Conservation (phyloP, 768 basidiomycete species). For the Suillus subluteus region DNA sequence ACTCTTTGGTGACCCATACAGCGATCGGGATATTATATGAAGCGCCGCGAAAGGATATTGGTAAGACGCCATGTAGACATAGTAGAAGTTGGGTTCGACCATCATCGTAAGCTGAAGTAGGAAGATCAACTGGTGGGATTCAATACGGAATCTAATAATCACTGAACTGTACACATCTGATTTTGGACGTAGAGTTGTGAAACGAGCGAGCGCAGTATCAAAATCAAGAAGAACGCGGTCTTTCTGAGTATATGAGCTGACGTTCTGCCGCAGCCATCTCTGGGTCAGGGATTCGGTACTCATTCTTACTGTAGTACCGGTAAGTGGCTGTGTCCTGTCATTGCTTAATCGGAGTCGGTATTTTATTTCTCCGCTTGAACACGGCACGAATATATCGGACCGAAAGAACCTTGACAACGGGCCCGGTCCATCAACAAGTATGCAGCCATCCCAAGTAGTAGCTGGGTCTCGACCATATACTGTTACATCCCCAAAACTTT, state of each 20-base stretch:
- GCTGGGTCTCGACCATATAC: neutral
- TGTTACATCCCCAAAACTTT: constrained; percentile 6
- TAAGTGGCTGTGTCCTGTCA: neutral
- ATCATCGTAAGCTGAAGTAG: constrained; percentile 80
- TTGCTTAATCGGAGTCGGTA: neutral
- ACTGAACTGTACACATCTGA: constrained; percentile 77
- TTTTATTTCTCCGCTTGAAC: neutral
- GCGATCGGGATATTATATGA: constrained; percentile 95
- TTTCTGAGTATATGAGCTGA: constrained; percentile 54
- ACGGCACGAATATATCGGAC: neutral
- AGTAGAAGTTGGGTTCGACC: constrained; percentile 92
- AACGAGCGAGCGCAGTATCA: constrained; percentile 57
- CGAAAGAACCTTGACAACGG: neutral
- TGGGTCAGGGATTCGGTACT: constrained; percentile 42
- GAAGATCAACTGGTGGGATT: constrained; percentile 17
- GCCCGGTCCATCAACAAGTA: no score
- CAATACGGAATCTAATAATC: constrained; percentile 15
- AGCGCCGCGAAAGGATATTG: constrained; percentile 74
- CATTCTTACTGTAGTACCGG: constrained; percentile 17
- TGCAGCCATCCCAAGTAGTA: no score
- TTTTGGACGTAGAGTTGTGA: constrained; percentile 69
- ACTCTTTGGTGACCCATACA: constrained; percentile 85
- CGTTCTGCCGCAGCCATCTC: constrained; percentile 70
- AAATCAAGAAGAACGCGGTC: constrained; percentile 68
- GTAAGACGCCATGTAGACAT: constrained; percentile 88